These are phyloP conservation scores for Neoboletus brunneissimus DNA, from an alignment of 768 basidiomycete genomes.

Conservation along the genomic window DNA sequence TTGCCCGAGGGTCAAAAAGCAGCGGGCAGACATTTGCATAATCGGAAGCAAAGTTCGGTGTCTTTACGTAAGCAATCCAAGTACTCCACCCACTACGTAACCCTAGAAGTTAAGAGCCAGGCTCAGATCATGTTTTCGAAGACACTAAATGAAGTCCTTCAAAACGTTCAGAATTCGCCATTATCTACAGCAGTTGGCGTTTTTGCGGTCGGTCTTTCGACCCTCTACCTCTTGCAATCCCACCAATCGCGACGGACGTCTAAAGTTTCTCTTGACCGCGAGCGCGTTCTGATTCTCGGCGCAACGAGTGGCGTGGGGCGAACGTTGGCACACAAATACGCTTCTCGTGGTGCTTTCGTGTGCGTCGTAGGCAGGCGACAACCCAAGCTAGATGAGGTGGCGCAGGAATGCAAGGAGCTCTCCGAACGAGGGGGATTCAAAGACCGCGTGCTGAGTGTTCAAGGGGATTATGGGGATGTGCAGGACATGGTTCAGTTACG, in stretches of 20 bases:
- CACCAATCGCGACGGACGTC: conserved; percentile 28
- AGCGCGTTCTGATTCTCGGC: conserved; percentile 80
- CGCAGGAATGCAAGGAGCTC: conserved; percentile 50
- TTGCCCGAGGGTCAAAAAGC: background rate
- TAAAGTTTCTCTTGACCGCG: conserved; percentile 43
- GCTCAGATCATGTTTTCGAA: conserved; percentile 9
- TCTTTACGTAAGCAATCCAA: conserved; percentile 5
- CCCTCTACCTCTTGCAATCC: conserved; percentile 18
- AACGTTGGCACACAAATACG: conserved; percentile 66
- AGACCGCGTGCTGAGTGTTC: conserved; percentile 45
- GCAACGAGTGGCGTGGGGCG: conserved; percentile 83
- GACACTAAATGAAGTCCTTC: conserved; percentile 5
- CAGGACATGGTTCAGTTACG: conserved; percentile 68
- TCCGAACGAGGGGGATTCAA: conserved; percentile 17
- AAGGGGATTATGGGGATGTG: conserved; percentile 61
- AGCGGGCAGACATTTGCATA: too few species aligned
- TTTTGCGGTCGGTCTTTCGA: conserved; percentile 15
- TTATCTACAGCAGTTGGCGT: conserved; percentile 8
- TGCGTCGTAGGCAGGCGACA: conserved; percentile 72
- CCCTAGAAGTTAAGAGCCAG: background rate
- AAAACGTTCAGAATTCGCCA: conserved; percentile 1
- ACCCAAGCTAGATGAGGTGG: conserved; percentile 54
- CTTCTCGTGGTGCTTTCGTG: conserved; percentile 67
- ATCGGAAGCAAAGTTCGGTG: background rate
- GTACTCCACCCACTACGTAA: too few species aligned